Evolutionary conservation across 2,329 filamentous ascomycete species (phyloP).

Genomic region (Aureobasidium musti): DNA sequence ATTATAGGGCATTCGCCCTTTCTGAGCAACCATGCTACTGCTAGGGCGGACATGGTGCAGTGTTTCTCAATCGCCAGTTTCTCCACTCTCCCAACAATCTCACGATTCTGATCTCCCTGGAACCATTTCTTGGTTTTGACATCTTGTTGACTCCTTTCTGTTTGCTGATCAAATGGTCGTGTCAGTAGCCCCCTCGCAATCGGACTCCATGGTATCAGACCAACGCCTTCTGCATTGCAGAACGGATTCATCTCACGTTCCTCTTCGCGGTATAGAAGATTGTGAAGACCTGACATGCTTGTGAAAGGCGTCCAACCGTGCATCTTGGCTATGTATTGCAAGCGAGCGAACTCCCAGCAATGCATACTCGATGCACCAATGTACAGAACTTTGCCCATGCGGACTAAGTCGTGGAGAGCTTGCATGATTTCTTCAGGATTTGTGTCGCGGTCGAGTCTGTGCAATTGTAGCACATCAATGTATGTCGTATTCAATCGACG

Average conservation of each 20-base stretch:
- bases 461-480: constrained; percentile 64
- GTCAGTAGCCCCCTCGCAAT: too few relatives aligned
- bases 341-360: not conserved
- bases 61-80: too few relatives aligned
- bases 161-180: too few relatives aligned
- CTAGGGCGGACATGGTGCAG: too few relatives aligned
- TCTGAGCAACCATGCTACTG: too few relatives aligned
- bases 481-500: constrained; percentile 57
- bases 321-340: not conserved
- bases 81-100: too few relatives aligned
- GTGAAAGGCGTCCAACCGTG: not conserved
- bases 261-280: not conserved
- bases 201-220: too few relatives aligned
- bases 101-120: too few relatives aligned
- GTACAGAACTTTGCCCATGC: not conserved
- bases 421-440: constrained; percentile 63
- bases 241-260: not conserved
- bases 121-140: too few relatives aligned
- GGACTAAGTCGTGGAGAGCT: constrained; percentile 56
- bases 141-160: too few relatives aligned
- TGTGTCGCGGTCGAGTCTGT: constrained; percentile 58
- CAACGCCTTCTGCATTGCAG: not conserved
- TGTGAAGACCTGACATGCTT: not conserved
- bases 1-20: too few relatives aligned
- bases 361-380: not conserved